Evolutionary conservation across 805 yeast species (phyloP).

Genomic region (baker's yeast (Saccharomyces cerevisiae)): DNA sequence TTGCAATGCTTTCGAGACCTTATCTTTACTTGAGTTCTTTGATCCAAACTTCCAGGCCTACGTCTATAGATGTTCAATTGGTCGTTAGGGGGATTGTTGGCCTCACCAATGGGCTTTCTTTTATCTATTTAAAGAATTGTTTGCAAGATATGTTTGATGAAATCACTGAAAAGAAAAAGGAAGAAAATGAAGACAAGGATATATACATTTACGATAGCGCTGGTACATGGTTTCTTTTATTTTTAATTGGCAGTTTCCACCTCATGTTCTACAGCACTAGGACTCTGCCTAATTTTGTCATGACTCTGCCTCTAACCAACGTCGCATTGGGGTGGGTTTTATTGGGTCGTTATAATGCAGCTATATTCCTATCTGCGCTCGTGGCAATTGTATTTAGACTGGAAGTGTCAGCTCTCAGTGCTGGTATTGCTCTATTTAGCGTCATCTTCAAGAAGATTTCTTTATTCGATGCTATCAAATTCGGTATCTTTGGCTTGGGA

Average conservation of each 20-base stretch:
- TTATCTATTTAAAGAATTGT: constrained; percentile 44
- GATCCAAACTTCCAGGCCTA: constrained; percentile 9
- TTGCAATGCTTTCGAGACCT: constrained; percentile 42
- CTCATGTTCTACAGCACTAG: constrained; percentile 71
- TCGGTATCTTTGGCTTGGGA: constrained; percentile 39
- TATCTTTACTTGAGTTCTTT: constrained; percentile 12
- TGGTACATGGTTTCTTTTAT: constrained; percentile 51
- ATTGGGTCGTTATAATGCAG: constrained; percentile 39
- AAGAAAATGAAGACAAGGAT: constrained; percentile 8
- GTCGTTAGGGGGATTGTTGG: constrained; percentile 57
- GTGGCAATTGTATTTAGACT: constrained; percentile 62
- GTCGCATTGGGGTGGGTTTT: constrained; percentile 45
- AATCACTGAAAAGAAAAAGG: constrained; percentile 6
- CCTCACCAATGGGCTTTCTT: constrained; percentile 44
- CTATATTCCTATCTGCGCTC: constrained; percentile 50
- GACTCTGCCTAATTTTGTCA: constrained; percentile 76
- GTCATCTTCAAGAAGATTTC: constrained; percentile 40
- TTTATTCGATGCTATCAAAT: constrained; percentile 33
- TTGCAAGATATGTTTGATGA: constrained; percentile 21
- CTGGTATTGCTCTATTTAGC: constrained; percentile 41
- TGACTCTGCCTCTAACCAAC: constrained; percentile 65
- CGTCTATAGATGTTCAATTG: constrained; percentile 46
- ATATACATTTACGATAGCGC: constrained; percentile 18
- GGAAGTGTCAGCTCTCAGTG: constrained; percentile 55
- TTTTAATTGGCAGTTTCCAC: constrained; percentile 69